These are phyloP conservation scores for Alternaria rosae DNA, from an alignment of 2,329 filamentous ascomycete genomes.

Conservation along the genomic window DNA sequence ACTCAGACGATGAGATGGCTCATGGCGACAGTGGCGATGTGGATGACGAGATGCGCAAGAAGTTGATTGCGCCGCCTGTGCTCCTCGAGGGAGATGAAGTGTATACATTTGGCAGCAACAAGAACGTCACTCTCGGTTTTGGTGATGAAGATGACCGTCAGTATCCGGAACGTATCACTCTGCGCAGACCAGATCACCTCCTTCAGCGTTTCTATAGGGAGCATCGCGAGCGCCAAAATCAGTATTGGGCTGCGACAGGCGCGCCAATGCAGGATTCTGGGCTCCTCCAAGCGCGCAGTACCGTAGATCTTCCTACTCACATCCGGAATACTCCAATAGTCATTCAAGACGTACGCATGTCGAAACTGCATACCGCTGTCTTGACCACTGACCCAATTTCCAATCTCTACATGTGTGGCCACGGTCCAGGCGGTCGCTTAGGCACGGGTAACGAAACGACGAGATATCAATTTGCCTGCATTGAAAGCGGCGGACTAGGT, in stretches of 20 bases:
- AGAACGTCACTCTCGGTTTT: slow-evolving; percentile 89
- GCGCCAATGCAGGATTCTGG: slow-evolving; percentile 29
- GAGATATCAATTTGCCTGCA: slow-evolving; percentile 82
- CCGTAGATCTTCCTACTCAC: slow-evolving; percentile 72
- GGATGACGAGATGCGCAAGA: slow-evolving; percentile 39
- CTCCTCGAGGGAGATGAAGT: slow-evolving; percentile 77
- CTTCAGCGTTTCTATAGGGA: slow-evolving; percentile 76
- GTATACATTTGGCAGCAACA: slow-evolving; percentile 95
- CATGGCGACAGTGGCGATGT: slow-evolving; percentile 55
- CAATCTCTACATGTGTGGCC: slow-evolving; percentile 91
- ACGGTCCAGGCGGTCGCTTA: slow-evolving; percentile 87
- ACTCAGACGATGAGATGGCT: slow-evolving; percentile 59
- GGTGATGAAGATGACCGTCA: slow-evolving; percentile 97
- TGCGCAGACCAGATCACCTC: slow-evolving; percentile 80
- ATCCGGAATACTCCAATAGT: slow-evolving; percentile 75
- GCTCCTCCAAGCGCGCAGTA: slow-evolving; percentile 42
- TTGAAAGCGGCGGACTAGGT: slow-evolving; percentile 75
- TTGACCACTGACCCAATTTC: slow-evolving; percentile 86
- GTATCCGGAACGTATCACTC: slow-evolving; percentile 81
- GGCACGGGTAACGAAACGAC: slow-evolving; percentile 91
- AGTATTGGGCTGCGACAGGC: slow-evolving; percentile 51
- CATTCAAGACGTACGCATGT: slow-evolving; percentile 83
- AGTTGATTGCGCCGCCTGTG: slow-evolving; percentile 37
- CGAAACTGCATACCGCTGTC: slow-evolving; percentile 90
- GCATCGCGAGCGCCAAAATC: slow-evolving; percentile 60